Base-by-base conservation (phyloP, 1,284 basidiomycete species). In the Ganoderma sp. region DNA sequence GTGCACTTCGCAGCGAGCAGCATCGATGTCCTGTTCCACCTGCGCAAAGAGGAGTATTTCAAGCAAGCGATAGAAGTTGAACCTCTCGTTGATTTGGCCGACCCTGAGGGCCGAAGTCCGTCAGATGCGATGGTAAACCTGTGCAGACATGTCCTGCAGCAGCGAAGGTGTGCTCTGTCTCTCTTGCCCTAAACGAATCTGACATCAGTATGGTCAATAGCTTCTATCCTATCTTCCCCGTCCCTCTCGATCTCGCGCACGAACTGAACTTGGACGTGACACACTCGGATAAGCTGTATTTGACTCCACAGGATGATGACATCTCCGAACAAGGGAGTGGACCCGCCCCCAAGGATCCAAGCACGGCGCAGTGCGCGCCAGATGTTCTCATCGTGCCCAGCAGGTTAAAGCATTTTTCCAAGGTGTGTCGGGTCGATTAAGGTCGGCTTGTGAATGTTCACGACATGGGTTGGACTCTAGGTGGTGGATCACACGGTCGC, bases 141-240 rank as follows among this genome's bases (percentile, higher is more conserved):
- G 5, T 91, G 92, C 70, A 85, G 96, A 22, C 92, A 96, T 75
- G 75, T 99, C 7, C 81, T 99, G 9, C 87, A 93, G 64, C 97
- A 99, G 76, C 85, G 95, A 75, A 95, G 90, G 95, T 94, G 69
- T 54, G 79, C 25, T 63, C 57, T 22, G 41, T 10, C 34, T 45
- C 4, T n/a, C 12, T 8, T 14, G 45, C 3, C 52, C 14, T 32
- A 34, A 15, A 7, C 64, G 10, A 67, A 52, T 39, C 66, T 62
- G 61, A 66, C 61, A 60, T 19, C 41, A 34, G 32, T 32, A 19
- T 37, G 32, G 1, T 63, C 10, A 0, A 41, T 71, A 96, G 92
- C 76, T 98, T 98, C 81, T 99, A 99, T 79, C 98, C 98, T 0
- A 79, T 99, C 57, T 99, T 97, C 78, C 97, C 97, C 2, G 87